Percentiles rank a stretch among this genome's conserved stretches.
Conservation (phyloP, 176 grass and related monocot genomes). For the Luzula sylvatica region DNA sequence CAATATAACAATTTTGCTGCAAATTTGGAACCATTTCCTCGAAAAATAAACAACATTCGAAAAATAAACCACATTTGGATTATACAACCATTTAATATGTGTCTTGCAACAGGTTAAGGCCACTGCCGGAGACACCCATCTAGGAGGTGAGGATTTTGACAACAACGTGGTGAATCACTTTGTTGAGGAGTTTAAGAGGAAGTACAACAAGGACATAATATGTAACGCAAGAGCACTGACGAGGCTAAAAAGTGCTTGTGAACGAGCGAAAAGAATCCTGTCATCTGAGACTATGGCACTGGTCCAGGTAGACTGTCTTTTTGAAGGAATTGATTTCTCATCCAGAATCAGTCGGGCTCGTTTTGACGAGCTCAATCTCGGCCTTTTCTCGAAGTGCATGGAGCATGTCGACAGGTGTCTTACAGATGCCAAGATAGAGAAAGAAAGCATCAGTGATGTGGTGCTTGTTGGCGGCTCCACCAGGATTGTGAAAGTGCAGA, state of each 20-base stretch:
- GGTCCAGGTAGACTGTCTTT: constrained; percentile 68
- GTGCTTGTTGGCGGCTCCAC: constrained; percentile 74
- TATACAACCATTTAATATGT: too few species aligned
- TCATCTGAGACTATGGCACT: constrained; percentile 67
- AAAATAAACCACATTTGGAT: too few species aligned
- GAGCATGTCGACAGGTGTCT: constrained; percentile 72
- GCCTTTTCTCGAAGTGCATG: constrained; percentile 75
- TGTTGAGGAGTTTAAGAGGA: constrained; percentile 63
- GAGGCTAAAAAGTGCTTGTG: constrained; percentile 50
- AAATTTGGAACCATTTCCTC: too few species aligned
- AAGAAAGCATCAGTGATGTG: constrained; percentile 47
- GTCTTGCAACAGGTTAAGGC: constrained; percentile 25
- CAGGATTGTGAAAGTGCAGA: constrained; percentile 70
- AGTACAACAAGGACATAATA: constrained; percentile 82
- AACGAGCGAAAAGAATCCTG: constrained; percentile 75
- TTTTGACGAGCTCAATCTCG: constrained; percentile 89
- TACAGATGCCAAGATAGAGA: constrained; percentile 65
- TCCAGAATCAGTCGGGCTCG: constrained; percentile 53
- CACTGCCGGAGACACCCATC: constrained; percentile 49
- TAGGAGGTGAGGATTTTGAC: constrained; percentile 91
- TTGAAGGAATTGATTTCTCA: constrained; percentile 78
- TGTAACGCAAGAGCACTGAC: constrained; percentile 57
- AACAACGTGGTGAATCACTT: constrained; percentile 80
- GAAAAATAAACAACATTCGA: too few species aligned
- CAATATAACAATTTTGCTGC: too few species aligned